Conservation (phyloP, 2,329 filamentous ascomycete species). For the Venturia pyrina region DNA sequence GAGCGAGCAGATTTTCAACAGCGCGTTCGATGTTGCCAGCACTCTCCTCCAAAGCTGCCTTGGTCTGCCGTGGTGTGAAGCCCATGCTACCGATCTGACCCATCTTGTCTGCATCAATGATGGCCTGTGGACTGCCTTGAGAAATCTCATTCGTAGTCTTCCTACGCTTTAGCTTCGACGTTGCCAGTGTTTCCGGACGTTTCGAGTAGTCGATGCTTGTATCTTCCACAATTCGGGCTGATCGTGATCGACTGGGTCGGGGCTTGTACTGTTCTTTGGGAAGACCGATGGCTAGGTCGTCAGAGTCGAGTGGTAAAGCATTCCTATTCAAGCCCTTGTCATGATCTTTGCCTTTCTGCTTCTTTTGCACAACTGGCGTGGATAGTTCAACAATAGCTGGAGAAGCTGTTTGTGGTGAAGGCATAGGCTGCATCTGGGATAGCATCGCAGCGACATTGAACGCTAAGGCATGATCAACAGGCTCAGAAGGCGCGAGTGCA, state of each 20-base stretch:
- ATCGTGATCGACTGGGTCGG: constrained; percentile 6
- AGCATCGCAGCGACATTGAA: neutral
- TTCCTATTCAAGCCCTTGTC: neutral
- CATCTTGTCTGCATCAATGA: neutral
- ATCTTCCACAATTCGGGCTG: neutral
- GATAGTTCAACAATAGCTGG: neutral
- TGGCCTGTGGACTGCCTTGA: neutral
- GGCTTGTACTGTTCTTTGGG: constrained; percentile 11
- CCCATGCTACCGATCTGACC: constrained; percentile 4
- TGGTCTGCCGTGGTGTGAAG: constrained; percentile 5
- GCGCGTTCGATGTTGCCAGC: neutral
- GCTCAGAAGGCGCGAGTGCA: neutral
- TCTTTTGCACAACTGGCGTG: neutral
- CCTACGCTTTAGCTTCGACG: constrained; percentile 3
- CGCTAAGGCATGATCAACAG: neutral
- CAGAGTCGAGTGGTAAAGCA: neutral
- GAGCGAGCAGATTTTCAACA: neutral
- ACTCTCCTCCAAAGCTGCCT: neutral
- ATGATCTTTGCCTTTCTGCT: neutral
- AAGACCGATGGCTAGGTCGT: constrained; percentile 1
- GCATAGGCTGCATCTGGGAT: neutral
- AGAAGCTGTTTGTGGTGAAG: neutral
- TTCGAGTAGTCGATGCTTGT: neutral
- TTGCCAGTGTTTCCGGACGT: neutral
- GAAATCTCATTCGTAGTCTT: constrained; percentile 5